Conservation (phyloP, 1,139 yeast genomes). For the Zygosaccharomyces sapae region DNA sequence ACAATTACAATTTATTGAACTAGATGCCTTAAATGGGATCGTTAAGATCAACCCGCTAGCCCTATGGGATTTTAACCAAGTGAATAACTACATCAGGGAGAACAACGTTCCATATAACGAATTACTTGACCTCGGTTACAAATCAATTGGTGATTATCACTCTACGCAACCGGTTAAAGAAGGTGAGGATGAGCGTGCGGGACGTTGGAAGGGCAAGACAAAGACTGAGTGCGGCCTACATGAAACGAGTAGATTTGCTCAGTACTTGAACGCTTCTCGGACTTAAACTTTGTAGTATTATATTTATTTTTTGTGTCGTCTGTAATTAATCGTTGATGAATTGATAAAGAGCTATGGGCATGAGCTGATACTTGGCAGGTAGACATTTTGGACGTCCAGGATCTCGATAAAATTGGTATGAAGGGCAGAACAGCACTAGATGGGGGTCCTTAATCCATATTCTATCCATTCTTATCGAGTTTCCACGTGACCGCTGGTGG, state of each 20-base stretch:
- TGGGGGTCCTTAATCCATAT: no score
- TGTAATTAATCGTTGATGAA: not conserved
- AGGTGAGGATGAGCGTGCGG: conserved; percentile 93
- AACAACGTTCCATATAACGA: conserved; percentile 81
- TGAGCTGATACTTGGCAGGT: no score
- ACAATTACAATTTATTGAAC: conserved; percentile 70
- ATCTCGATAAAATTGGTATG: not conserved
- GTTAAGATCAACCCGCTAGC: conserved; percentile 87
- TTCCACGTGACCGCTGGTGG: not conserved
- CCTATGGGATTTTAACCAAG: conserved; percentile 74
- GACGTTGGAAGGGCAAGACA: conserved; percentile 90
- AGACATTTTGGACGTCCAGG: not conserved
- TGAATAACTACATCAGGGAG: conserved; percentile 61
- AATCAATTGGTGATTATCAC: conserved; percentile 94
- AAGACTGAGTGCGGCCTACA: conserved; percentile 97
- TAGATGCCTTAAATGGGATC: conserved; percentile 63
- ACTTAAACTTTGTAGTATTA: not conserved
- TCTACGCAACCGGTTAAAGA: conserved; percentile 85
- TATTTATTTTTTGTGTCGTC: not conserved
- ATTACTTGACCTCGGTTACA: conserved; percentile 78
- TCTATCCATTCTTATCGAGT: no score
- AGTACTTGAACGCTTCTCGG: conserved; percentile 40
- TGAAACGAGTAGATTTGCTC: conserved; percentile 65
- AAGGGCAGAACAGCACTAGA: not conserved
- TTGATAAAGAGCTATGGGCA: not conserved